Percentiles rank a stretch among this genome's conserved stretches.
These are phyloP conservation scores for Thelonectria olida DNA, from an alignment of 2,329 filamentous ascomycete species.

Conservation along the genomic window DNA sequence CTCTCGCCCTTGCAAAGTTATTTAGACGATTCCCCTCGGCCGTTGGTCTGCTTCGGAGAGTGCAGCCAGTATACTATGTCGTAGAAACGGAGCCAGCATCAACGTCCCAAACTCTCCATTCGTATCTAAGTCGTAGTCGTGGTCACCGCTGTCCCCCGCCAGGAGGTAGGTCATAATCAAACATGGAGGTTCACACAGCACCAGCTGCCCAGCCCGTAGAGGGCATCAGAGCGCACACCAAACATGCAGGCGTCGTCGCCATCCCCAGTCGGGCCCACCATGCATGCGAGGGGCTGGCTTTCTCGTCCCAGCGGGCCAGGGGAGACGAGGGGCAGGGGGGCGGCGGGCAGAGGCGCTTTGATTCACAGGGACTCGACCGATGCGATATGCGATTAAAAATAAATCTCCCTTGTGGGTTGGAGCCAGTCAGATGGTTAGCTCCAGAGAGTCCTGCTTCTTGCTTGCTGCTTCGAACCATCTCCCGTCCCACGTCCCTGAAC, in stretches of 20 bases:
- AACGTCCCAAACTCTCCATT: too few relatives aligned
- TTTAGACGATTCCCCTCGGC: constrained; percentile 28
- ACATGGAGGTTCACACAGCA: constrained; percentile 12
- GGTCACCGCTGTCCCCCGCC: constrained; percentile 12
- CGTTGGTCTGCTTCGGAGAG: constrained; percentile 14
- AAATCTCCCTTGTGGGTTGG: constrained; percentile 31
- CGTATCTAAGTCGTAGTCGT: background rate
- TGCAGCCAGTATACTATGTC: constrained; percentile 23
- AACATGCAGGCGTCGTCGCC: constrained; percentile 32
- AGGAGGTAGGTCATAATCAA: constrained; percentile 11
- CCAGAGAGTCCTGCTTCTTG: constrained; percentile 20
- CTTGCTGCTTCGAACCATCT: constrained; percentile 35
- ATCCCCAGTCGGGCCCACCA: constrained; percentile 33
- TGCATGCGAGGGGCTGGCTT: constrained; percentile 40
- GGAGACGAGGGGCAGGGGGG: constrained; percentile 22
- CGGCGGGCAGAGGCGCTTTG: constrained; percentile 31
- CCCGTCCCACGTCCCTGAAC: constrained; percentile 29
- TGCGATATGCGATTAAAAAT: constrained; percentile 39
- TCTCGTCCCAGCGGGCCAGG: constrained; percentile 30
- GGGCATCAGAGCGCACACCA: constrained; percentile 25
- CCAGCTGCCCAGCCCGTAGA: constrained; percentile 17
- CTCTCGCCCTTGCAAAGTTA: constrained; percentile 35
- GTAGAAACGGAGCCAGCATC: background rate
- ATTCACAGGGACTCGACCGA: constrained; percentile 34
- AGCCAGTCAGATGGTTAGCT: constrained; percentile 22